Percentiles rank a stretch among this genome's conserved stretches.
These are phyloP conservation scores for Colletotrichum melonis DNA, from an alignment of 2,329 filamentous ascomycete genomes.

Conservation along the genomic window DNA sequence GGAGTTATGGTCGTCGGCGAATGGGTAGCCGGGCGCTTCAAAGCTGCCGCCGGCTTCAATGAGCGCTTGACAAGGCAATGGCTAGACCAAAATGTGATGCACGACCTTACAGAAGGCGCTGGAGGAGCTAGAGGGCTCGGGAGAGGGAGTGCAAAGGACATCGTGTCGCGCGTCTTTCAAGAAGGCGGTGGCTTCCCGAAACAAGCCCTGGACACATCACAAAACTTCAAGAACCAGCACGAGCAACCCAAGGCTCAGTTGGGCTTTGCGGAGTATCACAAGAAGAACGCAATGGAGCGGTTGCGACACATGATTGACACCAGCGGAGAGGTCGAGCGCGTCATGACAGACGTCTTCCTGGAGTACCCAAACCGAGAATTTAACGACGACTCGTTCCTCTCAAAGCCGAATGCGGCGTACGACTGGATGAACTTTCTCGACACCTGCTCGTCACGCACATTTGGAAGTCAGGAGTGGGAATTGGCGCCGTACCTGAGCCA, in stretches of 20 bases:
- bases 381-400: constrained; percentile 92
- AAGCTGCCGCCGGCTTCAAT: constrained; percentile 54
- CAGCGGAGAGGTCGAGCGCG: constrained; percentile 81
- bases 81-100: constrained; percentile 79
- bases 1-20: constrained; percentile 89
- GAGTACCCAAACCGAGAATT: constrained; percentile 89
- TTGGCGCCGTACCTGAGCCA: constrained; percentile 87
- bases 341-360: constrained; percentile 85
- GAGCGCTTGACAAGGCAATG: constrained; percentile 76
- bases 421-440: constrained; percentile 98
- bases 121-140: constrained; percentile 78
- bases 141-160: constrained; percentile 77
- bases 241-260: constrained; percentile 70
- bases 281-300: constrained; percentile 78
- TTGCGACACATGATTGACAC: constrained; percentile 82
- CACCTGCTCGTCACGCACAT: constrained; percentile 80
- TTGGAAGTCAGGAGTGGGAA: constrained; percentile 92
- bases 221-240: constrained; percentile 49
- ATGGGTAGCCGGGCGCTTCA: constrained; percentile 82
- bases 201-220: constrained; percentile 53
- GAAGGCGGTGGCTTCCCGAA: constrained; percentile 83
- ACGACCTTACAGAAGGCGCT: constrained; percentile 76
- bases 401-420: constrained; percentile 87
- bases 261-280: constrained; percentile 78
- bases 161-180: constrained; percentile 82